phyloP scores from a whole-genome alignment of 257 asterid genomes.

The Buddleja alternifolia region DNA sequence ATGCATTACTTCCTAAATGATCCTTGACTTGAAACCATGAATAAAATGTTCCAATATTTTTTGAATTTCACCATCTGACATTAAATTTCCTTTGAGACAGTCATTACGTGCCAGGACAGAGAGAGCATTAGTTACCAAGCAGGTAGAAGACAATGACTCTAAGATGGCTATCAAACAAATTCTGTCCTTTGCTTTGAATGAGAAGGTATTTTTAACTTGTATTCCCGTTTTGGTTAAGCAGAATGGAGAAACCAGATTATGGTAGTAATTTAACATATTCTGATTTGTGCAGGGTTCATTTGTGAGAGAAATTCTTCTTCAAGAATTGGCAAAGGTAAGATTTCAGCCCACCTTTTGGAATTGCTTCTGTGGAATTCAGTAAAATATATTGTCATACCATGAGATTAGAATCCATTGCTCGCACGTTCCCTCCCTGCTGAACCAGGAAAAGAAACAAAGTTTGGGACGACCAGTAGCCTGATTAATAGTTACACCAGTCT shows the following conservation, averaged over 20 bases:
- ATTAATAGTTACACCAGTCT: background rate
- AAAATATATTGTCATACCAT: background rate
- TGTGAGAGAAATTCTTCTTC: slow-evolving; percentile 79
- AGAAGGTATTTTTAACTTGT: slow-evolving; percentile 57
- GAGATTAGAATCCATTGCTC: slow-evolving; percentile 17
- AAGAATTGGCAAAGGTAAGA: slow-evolving; percentile 83
- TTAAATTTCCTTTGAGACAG: slow-evolving; percentile 49
- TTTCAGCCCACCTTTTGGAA: slow-evolving; percentile 3
- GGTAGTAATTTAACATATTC: slow-evolving; percentile 9
- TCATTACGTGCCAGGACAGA: slow-evolving; percentile 86
- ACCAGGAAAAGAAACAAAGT: slow-evolving; percentile 16
- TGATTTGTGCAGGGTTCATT: slow-evolving; percentile 72
- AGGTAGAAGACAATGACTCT: slow-evolving; percentile 53
- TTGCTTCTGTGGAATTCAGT: slow-evolving; percentile 7
- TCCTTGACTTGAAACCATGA: slow-evolving; percentile 4
- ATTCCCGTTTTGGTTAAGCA: slow-evolving; percentile 10
- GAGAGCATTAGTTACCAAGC: slow-evolving; percentile 47
- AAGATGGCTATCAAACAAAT: slow-evolving; percentile 65
- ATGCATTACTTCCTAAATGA: background rate
- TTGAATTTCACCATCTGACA: slow-evolving; percentile 30
- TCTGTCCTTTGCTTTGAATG: slow-evolving; percentile 68
- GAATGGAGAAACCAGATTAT: slow-evolving; percentile 12
- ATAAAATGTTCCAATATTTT: slow-evolving; percentile 5
- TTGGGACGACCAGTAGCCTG: slow-evolving; percentile 6
- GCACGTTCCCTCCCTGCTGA: slow-evolving; percentile 14